Evolutionary conservation across 1,284 basidiomycete genomes (phyloP), one percentile per base, ranked within the genome.

Genomic region (Xanthoconium separans): DNA sequence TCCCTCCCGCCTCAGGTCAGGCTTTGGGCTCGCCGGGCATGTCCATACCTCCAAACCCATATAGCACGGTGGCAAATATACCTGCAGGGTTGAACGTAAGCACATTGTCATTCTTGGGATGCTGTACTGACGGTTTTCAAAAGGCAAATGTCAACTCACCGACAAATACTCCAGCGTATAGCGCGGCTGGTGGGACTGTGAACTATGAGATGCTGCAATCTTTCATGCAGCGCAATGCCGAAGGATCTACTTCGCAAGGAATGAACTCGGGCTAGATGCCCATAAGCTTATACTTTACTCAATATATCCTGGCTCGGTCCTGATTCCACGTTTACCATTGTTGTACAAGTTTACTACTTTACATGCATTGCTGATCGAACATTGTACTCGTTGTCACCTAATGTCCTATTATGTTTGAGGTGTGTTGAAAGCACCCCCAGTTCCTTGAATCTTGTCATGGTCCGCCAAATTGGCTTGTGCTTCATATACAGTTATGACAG

Each of bases 401-500:
- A 53, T 58, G 20, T 24, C 43, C 50, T 29, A 15, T 53, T 55
- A 71, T 30, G 58, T 63, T 44, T 68, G 65, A 7, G 73, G 74
- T 36, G 75, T 66, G 61, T 71, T 81, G 65, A 82, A 77, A 56
- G 73, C 75, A 27, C 81, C 81, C 33, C 85, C 82, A 42, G 81
- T 84, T 15, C 89, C 90, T 60, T 82, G 82, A 51, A 92, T 87
- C 71, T 90, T 91, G 58, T 84, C 75, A 59, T 92, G 91, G 64
- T 93, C 90, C 2, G 89, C 88, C 30, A 85, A 72, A 58, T 90
- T 92, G 8, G 90, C 85, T 62, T 87, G 85, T 0, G 88, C 73
- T 68, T 93, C 90, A 62, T 93, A 93, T 9, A 92, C 84, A 0
- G 89, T 84, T 50, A 91, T 78, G 34, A 89, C 75, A 2, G 89